phyloP scores from a whole-genome alignment of 345 rosid genomes.

The Cardamine chenopodiifolia region DNA sequence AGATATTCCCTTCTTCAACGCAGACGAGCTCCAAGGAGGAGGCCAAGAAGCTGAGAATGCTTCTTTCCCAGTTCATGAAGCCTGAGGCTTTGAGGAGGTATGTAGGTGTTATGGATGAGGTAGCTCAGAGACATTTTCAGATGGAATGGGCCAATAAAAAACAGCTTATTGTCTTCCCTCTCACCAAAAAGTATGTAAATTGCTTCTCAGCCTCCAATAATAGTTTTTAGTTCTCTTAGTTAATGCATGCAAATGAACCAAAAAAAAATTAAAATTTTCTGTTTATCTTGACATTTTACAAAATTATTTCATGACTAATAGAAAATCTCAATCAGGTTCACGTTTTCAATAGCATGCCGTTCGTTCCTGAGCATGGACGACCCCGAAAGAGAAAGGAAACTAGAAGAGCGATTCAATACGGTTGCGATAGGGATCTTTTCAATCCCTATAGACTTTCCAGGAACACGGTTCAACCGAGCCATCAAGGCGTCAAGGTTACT shows the following conservation, averaged over 20 bases:
- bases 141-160: constrained; percentile 42
- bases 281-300: background rate
- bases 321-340: constrained; percentile 16
- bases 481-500: constrained; percentile 35
- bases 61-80: constrained; percentile 45
- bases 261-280: too few species aligned
- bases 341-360: constrained; percentile 48
- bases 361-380: constrained; percentile 48
- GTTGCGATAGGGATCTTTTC: constrained; percentile 31
- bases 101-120: constrained; percentile 41
- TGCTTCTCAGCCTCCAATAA: background rate
- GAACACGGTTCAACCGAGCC: constrained; percentile 39
- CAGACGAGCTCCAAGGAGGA: constrained; percentile 43
- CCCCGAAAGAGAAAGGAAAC: constrained; percentile 10
- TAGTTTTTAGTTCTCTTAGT: background rate
- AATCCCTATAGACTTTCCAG: constrained; percentile 42
- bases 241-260: too few species aligned
- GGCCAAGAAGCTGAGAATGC: constrained; percentile 41
- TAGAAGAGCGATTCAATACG: constrained; percentile 22
- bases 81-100: constrained; percentile 49
- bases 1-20: constrained; percentile 47
- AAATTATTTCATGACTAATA: background rate
- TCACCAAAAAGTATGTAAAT: constrained; percentile 37
- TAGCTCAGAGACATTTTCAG: constrained; percentile 41
- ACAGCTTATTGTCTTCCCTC: constrained; percentile 40